phyloP scores from a whole-genome alignment of 176 grass and related monocot genomes.

The Zea luxurians region DNA sequence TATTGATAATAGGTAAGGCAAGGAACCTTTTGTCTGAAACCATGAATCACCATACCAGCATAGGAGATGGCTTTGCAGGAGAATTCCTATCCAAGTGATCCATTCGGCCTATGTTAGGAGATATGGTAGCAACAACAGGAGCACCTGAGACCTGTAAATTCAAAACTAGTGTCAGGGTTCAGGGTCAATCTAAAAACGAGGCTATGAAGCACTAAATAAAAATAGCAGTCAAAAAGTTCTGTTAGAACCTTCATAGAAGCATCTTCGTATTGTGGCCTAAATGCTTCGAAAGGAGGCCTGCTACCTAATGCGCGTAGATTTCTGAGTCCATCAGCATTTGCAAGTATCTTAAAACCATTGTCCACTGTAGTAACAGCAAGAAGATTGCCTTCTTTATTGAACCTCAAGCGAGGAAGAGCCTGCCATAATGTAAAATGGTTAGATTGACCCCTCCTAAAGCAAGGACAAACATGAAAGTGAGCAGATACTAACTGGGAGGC shows the following conservation, averaged over 20 bases:
- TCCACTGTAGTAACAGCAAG: constrained; percentile 92
- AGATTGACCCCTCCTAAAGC: constrained; percentile 25
- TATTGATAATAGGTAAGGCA: constrained; percentile 26
- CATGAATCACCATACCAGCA: constrained; percentile 58
- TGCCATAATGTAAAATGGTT: constrained; percentile 44
- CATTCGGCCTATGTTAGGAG: constrained; percentile 74
- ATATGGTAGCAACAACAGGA: constrained; percentile 73
- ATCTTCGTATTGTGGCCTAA: constrained; percentile 82
- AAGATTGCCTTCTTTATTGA: constrained; percentile 98
- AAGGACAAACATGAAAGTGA: constrained; percentile 18
- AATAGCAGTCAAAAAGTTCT: constrained; percentile 17
- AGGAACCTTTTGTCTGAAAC: neutral
- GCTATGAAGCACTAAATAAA: constrained; percentile 19
- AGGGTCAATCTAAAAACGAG: constrained; percentile 32
- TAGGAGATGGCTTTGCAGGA: constrained; percentile 81
- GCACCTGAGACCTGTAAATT: constrained; percentile 66
- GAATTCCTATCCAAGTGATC: constrained; percentile 88
- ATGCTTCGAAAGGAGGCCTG: constrained; percentile 61
- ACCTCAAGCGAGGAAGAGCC: constrained; percentile 77
- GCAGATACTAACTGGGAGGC: constrained; percentile 70
- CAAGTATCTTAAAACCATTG: constrained; percentile 90
- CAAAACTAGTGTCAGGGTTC: constrained; percentile 29
- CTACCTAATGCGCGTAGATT: constrained; percentile 56
- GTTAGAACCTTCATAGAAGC: constrained; percentile 74
- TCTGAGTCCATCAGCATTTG: constrained; percentile 80